A percentile compares a stretch with the other conserved stretches of the same genome.
Evolutionary conservation across 2,329 filamentous ascomycete species (phyloP).

Genomic region (Exserohilum rostratum): DNA sequence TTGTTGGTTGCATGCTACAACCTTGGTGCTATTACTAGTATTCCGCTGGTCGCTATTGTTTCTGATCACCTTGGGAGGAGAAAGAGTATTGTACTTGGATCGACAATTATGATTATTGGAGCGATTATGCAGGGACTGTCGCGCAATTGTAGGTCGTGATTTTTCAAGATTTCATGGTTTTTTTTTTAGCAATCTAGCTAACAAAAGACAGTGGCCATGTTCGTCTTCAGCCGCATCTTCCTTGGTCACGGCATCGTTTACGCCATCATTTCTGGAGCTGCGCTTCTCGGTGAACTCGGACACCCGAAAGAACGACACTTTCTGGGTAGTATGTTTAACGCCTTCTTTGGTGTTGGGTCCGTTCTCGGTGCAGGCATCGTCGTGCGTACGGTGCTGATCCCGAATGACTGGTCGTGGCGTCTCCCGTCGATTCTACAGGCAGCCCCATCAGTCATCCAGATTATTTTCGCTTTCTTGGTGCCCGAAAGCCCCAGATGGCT

Average conservation of each 20-base stretch:
- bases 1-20: slow-evolving; percentile 66
- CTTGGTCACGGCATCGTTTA: slow-evolving; percentile 72
- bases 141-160: slow-evolving; percentile 40
- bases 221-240: slow-evolving; percentile 65
- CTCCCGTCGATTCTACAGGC: slow-evolving; percentile 70
- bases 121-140: slow-evolving; percentile 63
- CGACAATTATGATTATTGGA: slow-evolving; percentile 61
- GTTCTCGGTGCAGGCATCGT: slow-evolving; percentile 66
- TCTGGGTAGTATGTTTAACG: slow-evolving; percentile 72
- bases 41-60: slow-evolving; percentile 63
- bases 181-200: no score
- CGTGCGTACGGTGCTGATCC: slow-evolving; percentile 66
- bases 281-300: slow-evolving; percentile 69
- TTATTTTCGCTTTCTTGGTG: slow-evolving; percentile 65
- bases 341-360: slow-evolving; percentile 67
- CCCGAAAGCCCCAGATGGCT: slow-evolving; percentile 72
- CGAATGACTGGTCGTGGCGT: slow-evolving; percentile 70
- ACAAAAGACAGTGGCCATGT: slow-evolving; percentile 51
- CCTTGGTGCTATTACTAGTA: slow-evolving; percentile 63
- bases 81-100: slow-evolving; percentile 63
- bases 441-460: slow-evolving; percentile 66
- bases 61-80: slow-evolving; percentile 63
- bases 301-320: slow-evolving; percentile 72
- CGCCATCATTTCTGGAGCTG: slow-evolving; percentile 67
- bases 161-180: no score